Conservation (phyloP, 805 yeast species). For the Wickerhamiella australiensis region DNA sequence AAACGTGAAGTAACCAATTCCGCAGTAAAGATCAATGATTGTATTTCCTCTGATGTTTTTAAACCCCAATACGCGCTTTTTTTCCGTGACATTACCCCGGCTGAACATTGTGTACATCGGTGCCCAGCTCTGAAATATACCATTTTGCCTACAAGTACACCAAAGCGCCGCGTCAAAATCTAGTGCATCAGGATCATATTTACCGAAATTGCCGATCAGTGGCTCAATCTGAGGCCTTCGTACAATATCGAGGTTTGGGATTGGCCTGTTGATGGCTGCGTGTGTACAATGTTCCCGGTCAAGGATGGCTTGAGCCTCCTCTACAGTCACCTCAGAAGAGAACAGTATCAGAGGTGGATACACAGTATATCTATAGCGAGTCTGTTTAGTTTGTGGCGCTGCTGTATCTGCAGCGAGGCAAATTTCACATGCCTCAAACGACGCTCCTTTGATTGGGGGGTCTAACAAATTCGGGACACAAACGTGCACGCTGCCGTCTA, state of each 20-base stretch:
- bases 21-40: slow-evolving; percentile 64
- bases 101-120: slow-evolving; percentile 80
- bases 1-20: slow-evolving; percentile 75
- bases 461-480: background rate
- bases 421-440: slow-evolving; percentile 2
- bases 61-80: slow-evolving; percentile 43
- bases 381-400: background rate
- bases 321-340: slow-evolving; percentile 34
- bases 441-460: background rate
- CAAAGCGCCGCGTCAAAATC: slow-evolving; percentile 42
- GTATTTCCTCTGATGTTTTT: slow-evolving; percentile 29
- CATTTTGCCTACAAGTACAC: slow-evolving; percentile 62
- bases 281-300: slow-evolving; percentile 36
- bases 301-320: slow-evolving; percentile 16
- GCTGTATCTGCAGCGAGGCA: background rate
- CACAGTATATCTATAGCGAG: slow-evolving; percentile 34
- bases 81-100: slow-evolving; percentile 75
- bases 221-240: slow-evolving; percentile 56
- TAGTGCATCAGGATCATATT: slow-evolving; percentile 13
- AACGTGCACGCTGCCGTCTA: background rate
- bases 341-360: slow-evolving; percentile 60
- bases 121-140: slow-evolving; percentile 70
- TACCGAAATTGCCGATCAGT: slow-evolving; percentile 55
- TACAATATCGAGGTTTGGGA: slow-evolving; percentile 40
- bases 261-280: slow-evolving; percentile 62